These are phyloP conservation scores for Diaporthe amygdali DNA, from an alignment of 2,329 filamentous ascomycete genomes.

Conservation along the genomic window DNA sequence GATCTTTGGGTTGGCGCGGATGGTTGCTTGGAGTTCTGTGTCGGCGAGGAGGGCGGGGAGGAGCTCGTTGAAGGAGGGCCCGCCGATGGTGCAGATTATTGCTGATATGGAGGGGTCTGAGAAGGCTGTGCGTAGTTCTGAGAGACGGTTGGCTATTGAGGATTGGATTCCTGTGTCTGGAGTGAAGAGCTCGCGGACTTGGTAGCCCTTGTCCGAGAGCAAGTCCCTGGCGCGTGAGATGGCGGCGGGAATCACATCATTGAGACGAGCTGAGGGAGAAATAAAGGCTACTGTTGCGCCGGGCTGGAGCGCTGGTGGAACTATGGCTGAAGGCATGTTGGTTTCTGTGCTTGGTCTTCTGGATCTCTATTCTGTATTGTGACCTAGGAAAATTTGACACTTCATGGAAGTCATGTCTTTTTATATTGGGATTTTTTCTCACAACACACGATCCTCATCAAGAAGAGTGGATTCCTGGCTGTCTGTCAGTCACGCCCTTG, in stretches of 20 bases:
- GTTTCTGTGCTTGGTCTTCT: neutral
- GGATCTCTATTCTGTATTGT: neutral
- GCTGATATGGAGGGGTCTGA: conserved; percentile 40
- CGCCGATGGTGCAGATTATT: conserved; percentile 46
- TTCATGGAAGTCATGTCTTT: too few species aligned
- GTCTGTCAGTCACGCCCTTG: neutral
- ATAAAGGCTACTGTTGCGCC: conserved; percentile 46
- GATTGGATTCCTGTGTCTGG: conserved; percentile 37
- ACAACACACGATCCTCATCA: too few species aligned
- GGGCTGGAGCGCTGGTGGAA: conserved; percentile 32
- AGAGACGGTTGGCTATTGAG: conserved; percentile 40
- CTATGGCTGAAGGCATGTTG: neutral
- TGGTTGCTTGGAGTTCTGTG: conserved; percentile 36
- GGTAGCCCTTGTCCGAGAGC: conserved; percentile 39
- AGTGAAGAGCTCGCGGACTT: conserved; percentile 39
- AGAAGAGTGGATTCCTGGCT: too few species aligned
- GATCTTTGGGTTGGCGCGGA: conserved; percentile 45
- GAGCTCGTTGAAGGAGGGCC: conserved; percentile 44
- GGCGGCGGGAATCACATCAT: conserved; percentile 34
- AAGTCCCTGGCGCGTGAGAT: conserved; percentile 37
- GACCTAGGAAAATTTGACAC: too few species aligned
- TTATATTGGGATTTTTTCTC: too few species aligned
- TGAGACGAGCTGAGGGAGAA: conserved; percentile 45
- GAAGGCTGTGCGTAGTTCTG: conserved; percentile 45
- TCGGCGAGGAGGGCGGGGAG: conserved; percentile 43